Conservation (phyloP, 2,329 filamentous ascomycete genomes). For the Fusarium kyushuense region DNA sequence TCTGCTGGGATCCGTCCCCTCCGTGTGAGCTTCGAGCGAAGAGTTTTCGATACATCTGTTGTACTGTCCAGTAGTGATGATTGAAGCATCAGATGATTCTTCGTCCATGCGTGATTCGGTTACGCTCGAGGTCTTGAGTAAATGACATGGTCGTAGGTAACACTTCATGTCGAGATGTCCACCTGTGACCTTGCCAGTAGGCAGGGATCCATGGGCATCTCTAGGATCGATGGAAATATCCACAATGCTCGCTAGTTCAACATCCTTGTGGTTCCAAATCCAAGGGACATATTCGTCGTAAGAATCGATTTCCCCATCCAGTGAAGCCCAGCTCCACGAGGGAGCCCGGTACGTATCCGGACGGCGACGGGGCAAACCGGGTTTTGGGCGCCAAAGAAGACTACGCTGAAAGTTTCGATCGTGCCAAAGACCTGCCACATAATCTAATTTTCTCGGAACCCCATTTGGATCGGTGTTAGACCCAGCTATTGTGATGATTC, state of each 20-base stretch:
- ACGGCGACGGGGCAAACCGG: fast-evolving
- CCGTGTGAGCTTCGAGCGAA: fast-evolving
- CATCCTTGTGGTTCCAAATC: conserved; percentile 2
- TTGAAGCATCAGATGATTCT: fast-evolving
- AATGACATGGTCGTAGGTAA: background rate
- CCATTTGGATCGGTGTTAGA: fast-evolving
- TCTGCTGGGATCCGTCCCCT: background rate
- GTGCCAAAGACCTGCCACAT: background rate
- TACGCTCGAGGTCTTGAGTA: background rate
- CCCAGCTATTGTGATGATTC: background rate
- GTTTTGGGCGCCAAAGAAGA: background rate
- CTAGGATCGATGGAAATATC: background rate
- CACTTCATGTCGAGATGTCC: conserved; percentile 3
- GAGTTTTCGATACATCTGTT: fast-evolving
- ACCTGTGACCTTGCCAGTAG: background rate
- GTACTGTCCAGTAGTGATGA: background rate
- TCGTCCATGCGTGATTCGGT: fast-evolving
- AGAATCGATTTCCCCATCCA: background rate
- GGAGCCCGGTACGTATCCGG: background rate
- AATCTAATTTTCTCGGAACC: fast-evolving
- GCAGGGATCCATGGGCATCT: fast-evolving
- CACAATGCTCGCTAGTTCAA: background rate
- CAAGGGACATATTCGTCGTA: conserved; percentile 6
- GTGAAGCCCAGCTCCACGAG: conserved; percentile 8
- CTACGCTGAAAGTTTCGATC: background rate